phyloP scores from a whole-genome alignment of 169 alveolate species.

The Neospora caninum region DNA sequence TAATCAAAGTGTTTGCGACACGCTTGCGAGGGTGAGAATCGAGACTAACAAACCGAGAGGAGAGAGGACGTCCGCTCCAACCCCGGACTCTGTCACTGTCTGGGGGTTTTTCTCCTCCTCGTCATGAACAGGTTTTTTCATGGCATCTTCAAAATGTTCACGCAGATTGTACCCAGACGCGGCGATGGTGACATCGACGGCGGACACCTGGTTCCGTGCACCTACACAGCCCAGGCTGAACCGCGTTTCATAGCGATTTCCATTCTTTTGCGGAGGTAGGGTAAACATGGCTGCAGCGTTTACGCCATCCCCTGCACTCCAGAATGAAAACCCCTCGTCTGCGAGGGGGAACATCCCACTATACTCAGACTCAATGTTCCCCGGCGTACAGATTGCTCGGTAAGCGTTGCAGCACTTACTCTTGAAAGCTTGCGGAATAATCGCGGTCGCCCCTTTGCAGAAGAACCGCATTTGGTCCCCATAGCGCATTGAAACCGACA shows the following conservation, averaged over 20 bases:
- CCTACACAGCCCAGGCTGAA: constrained; percentile 3
- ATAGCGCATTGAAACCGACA: not conserved
- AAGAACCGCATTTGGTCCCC: not conserved
- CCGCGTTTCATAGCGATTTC: not conserved
- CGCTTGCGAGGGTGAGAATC: too few relatives aligned
- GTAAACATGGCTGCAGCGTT: not conserved
- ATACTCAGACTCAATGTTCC: not conserved
- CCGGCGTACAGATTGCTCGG: constrained; percentile 7
- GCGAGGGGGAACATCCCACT: not conserved
- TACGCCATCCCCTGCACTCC: not conserved
- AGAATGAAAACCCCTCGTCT: not conserved
- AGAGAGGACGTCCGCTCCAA: too few relatives aligned
- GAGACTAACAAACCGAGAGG: too few relatives aligned
- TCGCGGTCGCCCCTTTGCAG: not conserved
- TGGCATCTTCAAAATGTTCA: too few relatives aligned
- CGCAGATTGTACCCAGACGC: not conserved
- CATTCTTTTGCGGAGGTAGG: not conserved
- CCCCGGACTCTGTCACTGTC: too few relatives aligned
- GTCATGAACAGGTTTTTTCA: too few relatives aligned
- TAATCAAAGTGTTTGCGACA: too few relatives aligned
- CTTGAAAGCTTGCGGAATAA: not conserved
- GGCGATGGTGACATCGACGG: not conserved
- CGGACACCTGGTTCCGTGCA: not conserved
- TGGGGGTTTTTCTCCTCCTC: too few relatives aligned
- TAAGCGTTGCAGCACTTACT: not conserved